phyloP scores from a whole-genome alignment of 1,284 basidiomycete species.

The Fomitopsis palustris region DNA sequence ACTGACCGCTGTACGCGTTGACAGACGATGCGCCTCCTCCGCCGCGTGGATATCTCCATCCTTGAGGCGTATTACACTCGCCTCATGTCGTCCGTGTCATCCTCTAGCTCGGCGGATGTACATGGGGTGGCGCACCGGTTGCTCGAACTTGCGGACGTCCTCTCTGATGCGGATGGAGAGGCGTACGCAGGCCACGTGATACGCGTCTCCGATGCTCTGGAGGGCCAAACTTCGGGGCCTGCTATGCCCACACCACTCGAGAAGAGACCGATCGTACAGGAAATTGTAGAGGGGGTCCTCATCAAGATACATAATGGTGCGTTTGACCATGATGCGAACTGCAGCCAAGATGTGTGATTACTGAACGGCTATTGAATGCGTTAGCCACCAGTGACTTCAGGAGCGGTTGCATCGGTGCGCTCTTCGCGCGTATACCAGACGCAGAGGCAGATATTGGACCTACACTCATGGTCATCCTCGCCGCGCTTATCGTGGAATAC shows the following conservation, averaged over 20 bases:
- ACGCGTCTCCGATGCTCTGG: constrained; percentile 41
- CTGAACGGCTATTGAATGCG: constrained; percentile 7
- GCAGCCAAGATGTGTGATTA: no score
- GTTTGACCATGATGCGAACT: no score
- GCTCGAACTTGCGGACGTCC: constrained; percentile 54
- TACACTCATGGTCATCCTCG: constrained; percentile 59
- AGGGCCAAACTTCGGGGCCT: constrained; percentile 23
- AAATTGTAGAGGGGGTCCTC: constrained; percentile 51
- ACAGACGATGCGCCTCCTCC: constrained; percentile 56
- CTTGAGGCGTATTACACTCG: constrained; percentile 52
- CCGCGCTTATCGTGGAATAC: constrained; percentile 63
- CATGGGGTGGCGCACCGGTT: constrained; percentile 41
- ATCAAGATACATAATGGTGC: constrained; percentile 45
- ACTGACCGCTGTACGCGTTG: not conserved
- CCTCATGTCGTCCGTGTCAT: constrained; percentile 36
- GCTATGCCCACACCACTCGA: constrained; percentile 17
- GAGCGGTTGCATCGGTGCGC: constrained; percentile 44
- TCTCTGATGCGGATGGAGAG: constrained; percentile 50
- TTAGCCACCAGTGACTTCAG: constrained; percentile 43
- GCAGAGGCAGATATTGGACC: constrained; percentile 41
- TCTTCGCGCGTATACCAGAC: constrained; percentile 49
- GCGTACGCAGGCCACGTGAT: constrained; percentile 52
- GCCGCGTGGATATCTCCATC: constrained; percentile 52
- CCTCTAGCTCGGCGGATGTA: constrained; percentile 29
- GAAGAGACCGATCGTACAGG: constrained; percentile 45